These are phyloP conservation scores for Mucuna pruriens DNA, from an alignment of 306 rosid species.

Conservation along the genomic window DNA sequence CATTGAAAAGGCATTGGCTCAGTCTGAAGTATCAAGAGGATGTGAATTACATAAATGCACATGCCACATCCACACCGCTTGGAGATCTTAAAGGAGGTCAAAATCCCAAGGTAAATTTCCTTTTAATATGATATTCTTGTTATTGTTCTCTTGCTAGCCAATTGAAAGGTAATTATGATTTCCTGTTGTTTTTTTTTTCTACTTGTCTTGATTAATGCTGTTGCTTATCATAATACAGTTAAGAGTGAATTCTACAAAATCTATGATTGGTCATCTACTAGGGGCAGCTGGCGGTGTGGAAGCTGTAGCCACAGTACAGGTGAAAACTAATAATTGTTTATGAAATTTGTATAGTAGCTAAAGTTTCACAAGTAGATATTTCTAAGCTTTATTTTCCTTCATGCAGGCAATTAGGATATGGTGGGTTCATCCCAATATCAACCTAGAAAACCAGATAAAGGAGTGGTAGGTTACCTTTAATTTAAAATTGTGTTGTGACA, in stretches of 20 bases:
- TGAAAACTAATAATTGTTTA: constrained; percentile 36
- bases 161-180: neutral
- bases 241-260: constrained; percentile 86
- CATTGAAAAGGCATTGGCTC: constrained; percentile 88
- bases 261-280: constrained; percentile 97
- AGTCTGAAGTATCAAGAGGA: constrained; percentile 85
- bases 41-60: constrained; percentile 95
- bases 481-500: neutral
- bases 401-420: constrained; percentile 88
- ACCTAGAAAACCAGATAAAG: constrained; percentile 83
- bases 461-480: constrained; percentile 70
- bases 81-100: constrained; percentile 97
- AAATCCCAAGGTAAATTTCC: constrained; percentile 67
- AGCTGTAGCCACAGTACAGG: constrained; percentile 96
- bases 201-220: neutral
- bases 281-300: constrained; percentile 99
- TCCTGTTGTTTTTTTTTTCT: neutral
- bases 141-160: neutral
- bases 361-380: neutral
- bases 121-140: neutral
- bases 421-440: constrained; percentile 97
- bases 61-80: constrained; percentile 93
- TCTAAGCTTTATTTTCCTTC: constrained; percentile 33
- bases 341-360: neutral
- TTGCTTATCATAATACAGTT: constrained; percentile 56